A percentile compares a stretch with the other conserved stretches of the same genome.
Conservation (phyloP, 768 basidiomycete species). For the Exidia glandulosa region DNA sequence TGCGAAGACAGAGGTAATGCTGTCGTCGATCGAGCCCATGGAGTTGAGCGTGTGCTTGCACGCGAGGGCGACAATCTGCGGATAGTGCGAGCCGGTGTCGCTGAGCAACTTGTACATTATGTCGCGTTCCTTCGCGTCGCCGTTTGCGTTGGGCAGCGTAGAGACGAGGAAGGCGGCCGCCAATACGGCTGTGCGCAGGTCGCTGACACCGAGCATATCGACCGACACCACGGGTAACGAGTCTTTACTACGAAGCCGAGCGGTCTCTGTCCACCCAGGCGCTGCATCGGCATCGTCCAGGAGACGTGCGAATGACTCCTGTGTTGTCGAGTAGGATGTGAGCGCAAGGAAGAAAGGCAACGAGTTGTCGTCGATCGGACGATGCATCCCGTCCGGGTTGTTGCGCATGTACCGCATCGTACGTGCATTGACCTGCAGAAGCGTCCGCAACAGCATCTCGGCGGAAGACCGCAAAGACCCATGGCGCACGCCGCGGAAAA, state of each 20-base stretch:
- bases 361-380: slow-evolving; percentile 44
- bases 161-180: not conserved
- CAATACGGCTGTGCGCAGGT: not conserved
- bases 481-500: slow-evolving; percentile 80
- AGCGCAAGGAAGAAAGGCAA: slow-evolving; percentile 74
- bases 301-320: slow-evolving; percentile 44
- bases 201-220: not conserved
- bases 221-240: not conserved
- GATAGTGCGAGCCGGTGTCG: not conserved
- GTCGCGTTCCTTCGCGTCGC: not conserved
- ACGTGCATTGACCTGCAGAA: slow-evolving; percentile 28
- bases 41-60: not conserved
- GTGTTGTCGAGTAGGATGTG: slow-evolving; percentile 54
- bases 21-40: not conserved
- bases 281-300: slow-evolving; percentile 48
- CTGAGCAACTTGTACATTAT: not conserved
- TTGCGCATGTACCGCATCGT: slow-evolving; percentile 16
- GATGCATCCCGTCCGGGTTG: slow-evolving; percentile 27
- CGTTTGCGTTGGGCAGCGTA: not conserved
- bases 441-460: slow-evolving; percentile 46
- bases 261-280: not conserved
- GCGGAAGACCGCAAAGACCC: slow-evolving; percentile 51
- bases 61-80: not conserved
- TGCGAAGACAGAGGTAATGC: not conserved
- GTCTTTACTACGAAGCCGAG: not conserved